Percentiles rank a stretch among this genome's conserved stretches.
phyloP scores from a whole-genome alignment of 768 basidiomycete genomes.

The Termitomyces sp. region DNA sequence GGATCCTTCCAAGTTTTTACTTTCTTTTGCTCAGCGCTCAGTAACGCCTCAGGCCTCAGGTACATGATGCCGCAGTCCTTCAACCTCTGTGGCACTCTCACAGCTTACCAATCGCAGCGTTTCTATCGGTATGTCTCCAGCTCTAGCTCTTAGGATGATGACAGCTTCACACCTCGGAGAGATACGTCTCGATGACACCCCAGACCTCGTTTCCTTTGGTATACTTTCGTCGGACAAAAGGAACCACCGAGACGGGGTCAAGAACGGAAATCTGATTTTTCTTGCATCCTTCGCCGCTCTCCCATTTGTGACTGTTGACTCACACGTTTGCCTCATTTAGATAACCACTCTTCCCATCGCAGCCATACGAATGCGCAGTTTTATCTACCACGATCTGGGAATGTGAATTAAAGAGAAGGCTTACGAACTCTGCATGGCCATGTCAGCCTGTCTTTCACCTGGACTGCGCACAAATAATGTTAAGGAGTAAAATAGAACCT shows the following conservation, averaged over 20 bases:
- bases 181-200: constrained; percentile 35
- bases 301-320: not conserved
- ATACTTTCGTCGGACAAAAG: constrained; percentile 32
- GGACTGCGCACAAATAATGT: not conserved
- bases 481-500: not conserved
- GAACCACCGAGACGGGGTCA: constrained; percentile 42
- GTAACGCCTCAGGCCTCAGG: too few relatives aligned
- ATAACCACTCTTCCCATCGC: not conserved
- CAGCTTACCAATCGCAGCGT: not conserved
- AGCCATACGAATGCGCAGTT: not conserved
- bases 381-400: not conserved
- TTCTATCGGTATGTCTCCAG: not conserved
- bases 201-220: constrained; percentile 36
- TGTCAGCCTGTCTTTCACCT: not conserved
- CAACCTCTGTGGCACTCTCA: not conserved
- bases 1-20: too few relatives aligned
- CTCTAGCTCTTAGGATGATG: constrained; percentile 34
- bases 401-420: not conserved
- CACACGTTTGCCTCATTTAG: not conserved
- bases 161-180: constrained; percentile 33
- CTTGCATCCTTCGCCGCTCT: not conserved
- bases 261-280: constrained; percentile 63
- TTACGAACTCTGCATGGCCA: not conserved
- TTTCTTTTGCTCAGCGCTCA: too few relatives aligned
- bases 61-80: too few relatives aligned